A percentile compares a stretch with the other conserved stretches of the same genome.
Conservation (phyloP, 768 basidiomycete genomes). For the Amanita pallidorosea region DNA sequence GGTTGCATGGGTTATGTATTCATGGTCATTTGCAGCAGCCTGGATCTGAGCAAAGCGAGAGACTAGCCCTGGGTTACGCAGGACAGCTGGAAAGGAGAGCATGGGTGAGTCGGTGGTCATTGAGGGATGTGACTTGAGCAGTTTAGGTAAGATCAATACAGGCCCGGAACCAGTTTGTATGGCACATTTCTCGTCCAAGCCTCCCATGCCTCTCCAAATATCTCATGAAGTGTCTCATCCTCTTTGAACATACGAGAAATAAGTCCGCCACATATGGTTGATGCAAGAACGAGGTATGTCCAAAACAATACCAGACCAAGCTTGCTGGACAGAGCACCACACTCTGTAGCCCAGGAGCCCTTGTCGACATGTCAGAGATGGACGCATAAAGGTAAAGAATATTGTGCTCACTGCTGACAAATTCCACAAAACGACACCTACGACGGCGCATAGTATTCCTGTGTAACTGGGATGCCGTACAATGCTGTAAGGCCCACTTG, state of each 20-base stretch:
- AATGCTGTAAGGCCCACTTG: slow-evolving; percentile 33
- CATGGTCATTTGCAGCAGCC: slow-evolving; percentile 9
- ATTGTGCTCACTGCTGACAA: slow-evolving; percentile 20
- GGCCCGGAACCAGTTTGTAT: slow-evolving; percentile 35
- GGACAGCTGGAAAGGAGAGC: slow-evolving; percentile 63
- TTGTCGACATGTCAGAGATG: slow-evolving; percentile 8
- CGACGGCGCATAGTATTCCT: slow-evolving; percentile 25
- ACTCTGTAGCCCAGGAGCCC: slow-evolving; percentile 38
- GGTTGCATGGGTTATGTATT: slow-evolving; percentile 5
- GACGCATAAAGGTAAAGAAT: not conserved
- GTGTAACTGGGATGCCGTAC: slow-evolving; percentile 45
- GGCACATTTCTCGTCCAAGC: slow-evolving; percentile 34
- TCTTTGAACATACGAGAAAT: slow-evolving; percentile 32
- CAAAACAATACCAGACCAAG: slow-evolving; percentile 18
- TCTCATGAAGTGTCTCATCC: slow-evolving; percentile 28
- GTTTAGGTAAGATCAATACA: slow-evolving; percentile 21
- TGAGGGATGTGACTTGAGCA: not conserved
- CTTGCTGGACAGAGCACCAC: slow-evolving; percentile 23
- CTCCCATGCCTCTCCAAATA: slow-evolving; percentile 32
- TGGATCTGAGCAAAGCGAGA: slow-evolving; percentile 46
- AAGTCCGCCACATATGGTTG: slow-evolving; percentile 21
- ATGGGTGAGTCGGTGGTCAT: slow-evolving; percentile 16
- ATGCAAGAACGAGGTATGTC: slow-evolving; percentile 18
- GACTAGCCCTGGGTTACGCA: slow-evolving; percentile 46
- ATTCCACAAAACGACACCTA: slow-evolving; percentile 26